Base-by-base conservation (phyloP, 1,139 yeast genomes). In the Nakaseomyces delphensis region DNA sequence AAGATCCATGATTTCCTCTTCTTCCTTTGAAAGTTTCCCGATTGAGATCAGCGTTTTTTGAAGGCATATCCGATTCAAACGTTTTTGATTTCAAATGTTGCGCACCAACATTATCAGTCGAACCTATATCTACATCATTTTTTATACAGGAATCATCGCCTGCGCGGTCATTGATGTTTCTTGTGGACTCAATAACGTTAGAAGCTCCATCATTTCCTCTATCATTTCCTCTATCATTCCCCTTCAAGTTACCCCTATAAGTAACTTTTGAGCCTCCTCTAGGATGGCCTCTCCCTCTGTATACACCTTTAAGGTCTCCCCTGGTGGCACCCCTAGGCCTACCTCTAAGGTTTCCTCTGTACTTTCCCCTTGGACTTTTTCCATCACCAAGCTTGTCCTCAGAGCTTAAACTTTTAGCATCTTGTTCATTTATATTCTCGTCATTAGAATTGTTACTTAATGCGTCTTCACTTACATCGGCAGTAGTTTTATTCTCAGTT, bases 311-410 rank as follows among this genome's bases (percentile, higher is more conserved):
- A 6, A n/a, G 3, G 8, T 20, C 13, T 4, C 35, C 35, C 15
- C 35, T 13, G 15, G 4, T 14, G 20, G 11, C 20, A 8, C 35
- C 35, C n/a, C 35, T 6, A 16, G 4, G 15, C 4, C 7, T 6
- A 13, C 28, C 27, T 21, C 37, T 20, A 20, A n/a, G 13, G 18
- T 21, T 21, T 7, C 27, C 37, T 33, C 37, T 33, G 16, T 31
- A 16, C 10, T 9, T 19, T 11, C 36, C 36, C 11, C 24, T 16
- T 9, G 8, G 19, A 7, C n/a, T n/a, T n/a, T n/a, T n/a, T n/a
- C n/a, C n/a, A n/a, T n/a, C n/a, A 23, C 10, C 10, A 23, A 7
- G 10, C 10, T 10, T 23, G 10, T 7, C n/a, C n/a, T n/a, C 30
- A 10, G n/a, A n/a, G n/a, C n/a, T n/a, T n/a, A n/a, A n/a, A n/a